Evolutionary conservation across 2,329 filamentous ascomycete genomes (phyloP).

Genomic region (Monilinia vaccinii-corymbosi): DNA sequence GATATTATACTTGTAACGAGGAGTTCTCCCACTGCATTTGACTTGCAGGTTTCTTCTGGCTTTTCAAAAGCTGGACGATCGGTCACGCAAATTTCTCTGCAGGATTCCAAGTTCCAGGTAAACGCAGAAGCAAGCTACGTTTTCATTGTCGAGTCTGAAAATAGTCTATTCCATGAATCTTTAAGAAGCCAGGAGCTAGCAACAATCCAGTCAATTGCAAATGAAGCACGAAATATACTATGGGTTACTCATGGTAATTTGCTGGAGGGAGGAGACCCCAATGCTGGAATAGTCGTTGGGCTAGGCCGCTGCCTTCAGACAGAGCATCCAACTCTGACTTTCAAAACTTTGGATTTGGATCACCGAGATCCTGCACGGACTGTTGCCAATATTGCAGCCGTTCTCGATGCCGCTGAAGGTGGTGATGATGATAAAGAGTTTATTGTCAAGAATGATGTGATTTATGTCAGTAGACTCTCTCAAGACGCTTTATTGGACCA

Average conservation of each 20-base stretch:
- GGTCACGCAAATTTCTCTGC: neutral
- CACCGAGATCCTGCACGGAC: neutral
- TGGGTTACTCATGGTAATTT: constrained; percentile 12
- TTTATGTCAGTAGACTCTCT: constrained; percentile 12
- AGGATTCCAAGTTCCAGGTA: neutral
- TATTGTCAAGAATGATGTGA: neutral
- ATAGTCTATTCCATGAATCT: neutral
- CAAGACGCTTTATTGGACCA: constrained; percentile 8
- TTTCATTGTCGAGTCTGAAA: neutral
- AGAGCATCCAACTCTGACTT: constrained; percentile 13
- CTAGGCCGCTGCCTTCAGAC: constrained; percentile 7
- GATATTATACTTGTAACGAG: constrained; percentile 1
- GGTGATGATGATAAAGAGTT: constrained; percentile 2
- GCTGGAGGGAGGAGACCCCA: neutral
- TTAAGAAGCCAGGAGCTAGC: neutral
- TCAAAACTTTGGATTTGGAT: constrained; percentile 11
- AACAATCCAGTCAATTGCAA: neutral
- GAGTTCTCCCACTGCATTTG: neutral
- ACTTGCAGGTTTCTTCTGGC: neutral
- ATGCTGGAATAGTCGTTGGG: constrained; percentile 5
- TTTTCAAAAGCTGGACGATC: neutral
- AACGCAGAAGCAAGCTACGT: neutral
- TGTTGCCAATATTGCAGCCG: neutral
- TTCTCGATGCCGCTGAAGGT: neutral
- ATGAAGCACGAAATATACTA: neutral